Conservation (phyloP, 1,284 basidiomycete genomes). For the Retiboletus fuscus region DNA sequence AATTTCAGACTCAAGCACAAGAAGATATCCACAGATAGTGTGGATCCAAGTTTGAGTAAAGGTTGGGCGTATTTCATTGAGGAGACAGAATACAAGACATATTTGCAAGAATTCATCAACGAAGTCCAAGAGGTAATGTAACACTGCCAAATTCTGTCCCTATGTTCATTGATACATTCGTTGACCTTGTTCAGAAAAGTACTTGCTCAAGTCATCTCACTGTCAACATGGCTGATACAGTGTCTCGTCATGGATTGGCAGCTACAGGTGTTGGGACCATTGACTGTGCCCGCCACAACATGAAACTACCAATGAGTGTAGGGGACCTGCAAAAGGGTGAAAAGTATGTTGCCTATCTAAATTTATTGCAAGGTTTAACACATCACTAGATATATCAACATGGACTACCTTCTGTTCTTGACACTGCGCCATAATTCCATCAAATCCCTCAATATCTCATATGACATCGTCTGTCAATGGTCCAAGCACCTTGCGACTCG, state of each 20-base stretch:
- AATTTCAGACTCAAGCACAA: neutral
- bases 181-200: neutral
- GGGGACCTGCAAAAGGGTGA: neutral
- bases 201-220: too few species aligned
- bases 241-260: neutral
- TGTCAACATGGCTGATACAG: too few species aligned
- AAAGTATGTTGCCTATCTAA: neutral
- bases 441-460: neutral
- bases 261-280: neutral
- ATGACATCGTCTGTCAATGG: neutral
- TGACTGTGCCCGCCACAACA: neutral
- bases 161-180: too few species aligned
- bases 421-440: conserved; percentile 3
- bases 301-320: neutral
- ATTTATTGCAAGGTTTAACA: neutral
- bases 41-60: neutral
- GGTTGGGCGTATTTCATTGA: neutral
- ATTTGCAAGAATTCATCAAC: too few species aligned
- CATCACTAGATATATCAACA: too few species aligned
- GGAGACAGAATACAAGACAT: neutral
- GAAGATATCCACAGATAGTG: neutral
- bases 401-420: conserved; percentile 41
- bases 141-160: too few species aligned
- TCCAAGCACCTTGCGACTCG: too few species aligned
- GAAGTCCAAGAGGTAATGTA: neutral